Evolutionary conservation across 805 yeast genomes (phyloP), one percentile per base, ranked within the genome.

Genomic region (Ogataea nitratoaversa): DNA sequence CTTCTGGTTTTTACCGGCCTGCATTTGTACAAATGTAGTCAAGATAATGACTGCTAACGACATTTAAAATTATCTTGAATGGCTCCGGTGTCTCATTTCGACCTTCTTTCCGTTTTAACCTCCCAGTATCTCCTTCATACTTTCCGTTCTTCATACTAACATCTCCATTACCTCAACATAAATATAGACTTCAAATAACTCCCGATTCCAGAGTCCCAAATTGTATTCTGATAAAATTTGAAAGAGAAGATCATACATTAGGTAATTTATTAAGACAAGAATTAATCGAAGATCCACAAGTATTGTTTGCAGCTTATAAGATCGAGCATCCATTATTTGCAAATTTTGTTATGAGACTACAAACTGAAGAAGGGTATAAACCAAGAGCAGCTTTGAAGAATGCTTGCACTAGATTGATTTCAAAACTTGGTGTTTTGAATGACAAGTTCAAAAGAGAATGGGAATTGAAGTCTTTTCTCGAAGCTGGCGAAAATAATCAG

Each of bases 301-400:
- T 93, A n/a, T 61, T 93, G 27, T 93, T 90, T 62, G 98, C 95
- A 32, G 99, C 98, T 27, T 93, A 93, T 72, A 93, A 93, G 63
- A 89, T 93, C 32, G 98, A 93, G 66, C 99, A 93, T 67, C 99
- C 99, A 8, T 71, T 93, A 49, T 93, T 93, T 65, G 97, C 99
- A 30, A 87, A 86, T 62, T 93, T 93, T 55, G 81, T 91, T 34
- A 78, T 93, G 79, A 79, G 99, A 66, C 76, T 93, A 28, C 99
- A 93, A 64, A 91, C 98, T 0, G 95, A 87, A 54, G 98, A 93
- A 52, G 96, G 93, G 38, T 89, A 89, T 60, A 75, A 88, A 30
- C 99, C 99, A 23, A 79, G 82, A 56, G 88, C 83, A 43, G 98
- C 98, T 1, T 72, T 93, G 56, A 84, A 78, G 56, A 86, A 84